Evolutionary conservation across 2,329 filamentous ascomycete genomes (phyloP), one percentile per base, ranked within the genome.

Genomic region (Ceratocystis eucalypticola): DNA sequence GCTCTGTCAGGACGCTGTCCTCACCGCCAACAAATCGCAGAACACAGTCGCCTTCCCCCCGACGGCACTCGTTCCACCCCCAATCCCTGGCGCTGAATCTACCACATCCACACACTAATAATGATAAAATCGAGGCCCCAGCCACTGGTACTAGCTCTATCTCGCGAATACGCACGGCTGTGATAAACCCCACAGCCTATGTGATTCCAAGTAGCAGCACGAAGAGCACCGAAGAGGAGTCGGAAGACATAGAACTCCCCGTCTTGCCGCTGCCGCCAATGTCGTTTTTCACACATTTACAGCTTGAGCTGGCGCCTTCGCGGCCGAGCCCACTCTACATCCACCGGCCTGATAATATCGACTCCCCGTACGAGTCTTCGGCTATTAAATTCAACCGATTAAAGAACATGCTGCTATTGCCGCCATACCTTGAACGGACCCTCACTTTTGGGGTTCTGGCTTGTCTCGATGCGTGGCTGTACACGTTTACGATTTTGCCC

Each of bases 381-480:
- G 88, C 88, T 37, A 84, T 96, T 71, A 97, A 97, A 74, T 88
- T 97, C 68, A 91, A 97, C 74, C 86, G 95, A 48, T 80, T 99
- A 12, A 82, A 90, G 70, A 97, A 97, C 73, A 95, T 96, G 68
- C 76, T 99, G 5, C 79, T 91, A 30, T 78, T 99, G 2, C 91
- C 93, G 0, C 82, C 85, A 0, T 89, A 88, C 68, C 80, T 99
- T 4, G 94, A 99, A 76, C 83, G 88, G 59, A 88, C 92, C 0
- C 81, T 99, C 5, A 85, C 86, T 68, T 97, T 99, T 76, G 94
- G 94, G 5, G 87, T 89, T 0, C 76, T 97, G 44, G 92, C 93
- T 5, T 99, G 94, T 75, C 80, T 99, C 5, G 94, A 99, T 74
- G 89, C 93, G 1, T 99, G 93, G 91, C 82, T 99, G 1, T 94